A percentile compares a stretch with the other conserved stretches of the same genome.
Conservation (phyloP, 23 red algal species). For the Cyanidiococcus yangmingshanensis region DNA sequence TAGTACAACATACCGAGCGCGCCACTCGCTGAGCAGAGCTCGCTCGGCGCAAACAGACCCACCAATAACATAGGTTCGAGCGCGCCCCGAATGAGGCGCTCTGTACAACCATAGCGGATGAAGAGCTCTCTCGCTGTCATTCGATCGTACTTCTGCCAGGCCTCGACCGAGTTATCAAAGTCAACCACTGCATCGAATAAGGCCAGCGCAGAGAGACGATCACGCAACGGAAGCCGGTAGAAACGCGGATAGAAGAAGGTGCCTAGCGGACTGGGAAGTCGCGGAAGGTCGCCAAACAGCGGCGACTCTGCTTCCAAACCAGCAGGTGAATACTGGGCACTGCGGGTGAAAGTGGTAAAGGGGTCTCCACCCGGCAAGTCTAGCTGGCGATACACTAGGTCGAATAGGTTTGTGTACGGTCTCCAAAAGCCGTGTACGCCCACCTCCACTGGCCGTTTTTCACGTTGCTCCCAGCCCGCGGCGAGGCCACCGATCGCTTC, state of each 20-base stretch:
- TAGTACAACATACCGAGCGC: slow-evolving; percentile 61
- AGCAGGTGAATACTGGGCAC: slow-evolving; percentile 43
- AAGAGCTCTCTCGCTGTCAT: slow-evolving; percentile 82
- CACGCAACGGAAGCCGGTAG: slow-evolving; percentile 38
- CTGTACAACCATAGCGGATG: slow-evolving; percentile 35
- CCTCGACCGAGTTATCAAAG: slow-evolving; percentile 43
- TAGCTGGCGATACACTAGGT: slow-evolving; percentile 62
- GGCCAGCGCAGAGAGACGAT: slow-evolving; percentile 51
- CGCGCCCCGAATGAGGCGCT: slow-evolving; percentile 44
- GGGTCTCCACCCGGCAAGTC: slow-evolving; percentile 8
- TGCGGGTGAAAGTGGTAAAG: slow-evolving; percentile 55
- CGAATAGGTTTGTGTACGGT: slow-evolving; percentile 60
- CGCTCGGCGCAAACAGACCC: slow-evolving; percentile 51
- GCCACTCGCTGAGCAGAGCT: slow-evolving; percentile 56
- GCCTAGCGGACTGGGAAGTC: slow-evolving; percentile 51
- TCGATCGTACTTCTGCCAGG: slow-evolving; percentile 56
- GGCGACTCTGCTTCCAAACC: slow-evolving; percentile 61
- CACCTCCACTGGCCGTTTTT: slow-evolving; percentile 46
- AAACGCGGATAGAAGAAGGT: slow-evolving; percentile 70
- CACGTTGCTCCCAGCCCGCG: slow-evolving; percentile 34
- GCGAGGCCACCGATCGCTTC: slow-evolving; percentile 56
- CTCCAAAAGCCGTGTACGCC: slow-evolving; percentile 74
- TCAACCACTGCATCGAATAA: slow-evolving; percentile 52
- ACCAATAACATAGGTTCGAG: slow-evolving; percentile 80
- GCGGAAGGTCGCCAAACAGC: slow-evolving; percentile 57